phyloP scores from a whole-genome alignment of 2,329 filamentous ascomycete species.

The Teratosphaeria viscida region DNA sequence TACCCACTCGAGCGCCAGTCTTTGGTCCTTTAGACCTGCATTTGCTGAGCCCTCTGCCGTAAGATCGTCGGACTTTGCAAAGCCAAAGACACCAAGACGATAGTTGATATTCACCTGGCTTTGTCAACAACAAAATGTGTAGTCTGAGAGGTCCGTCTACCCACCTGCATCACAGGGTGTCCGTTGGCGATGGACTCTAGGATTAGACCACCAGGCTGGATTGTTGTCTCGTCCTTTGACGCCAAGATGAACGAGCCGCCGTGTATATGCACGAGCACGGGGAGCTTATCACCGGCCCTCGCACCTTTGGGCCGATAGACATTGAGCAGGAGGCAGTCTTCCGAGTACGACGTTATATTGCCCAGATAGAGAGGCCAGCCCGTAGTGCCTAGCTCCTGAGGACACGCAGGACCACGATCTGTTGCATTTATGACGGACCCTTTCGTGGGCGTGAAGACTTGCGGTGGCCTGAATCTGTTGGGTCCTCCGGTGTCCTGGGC shows the following conservation, averaged over 20 bases:
- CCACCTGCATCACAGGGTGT: constrained; percentile 22
- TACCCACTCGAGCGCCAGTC: constrained; percentile 30
- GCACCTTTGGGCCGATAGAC: constrained; percentile 15
- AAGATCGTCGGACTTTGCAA: constrained; percentile 26
- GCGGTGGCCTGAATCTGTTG: background rate
- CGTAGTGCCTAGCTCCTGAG: background rate
- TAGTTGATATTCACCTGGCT: constrained; percentile 14
- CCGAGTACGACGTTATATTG: background rate
- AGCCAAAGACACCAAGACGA: constrained; percentile 30
- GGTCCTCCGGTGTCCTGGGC: background rate
- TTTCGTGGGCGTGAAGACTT: background rate
- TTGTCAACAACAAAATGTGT: constrained; percentile 39
- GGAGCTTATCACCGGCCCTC: constrained; percentile 18
- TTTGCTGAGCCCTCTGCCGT: constrained; percentile 25
- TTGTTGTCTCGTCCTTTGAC: constrained; percentile 23
- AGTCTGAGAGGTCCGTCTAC: constrained; percentile 8
- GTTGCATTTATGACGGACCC: background rate
- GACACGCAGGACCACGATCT: background rate
- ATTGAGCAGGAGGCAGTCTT: constrained; percentile 24
- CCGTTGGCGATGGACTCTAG: constrained; percentile 37
- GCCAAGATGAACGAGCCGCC: constrained; percentile 15
- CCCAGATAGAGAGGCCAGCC: background rate
- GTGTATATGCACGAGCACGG: constrained; percentile 28
- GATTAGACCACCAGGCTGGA: constrained; percentile 36
- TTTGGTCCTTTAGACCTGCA: constrained; percentile 30